phyloP scores from a whole-genome alignment of 1,284 basidiomycete species.

The Malassezia equina region DNA sequence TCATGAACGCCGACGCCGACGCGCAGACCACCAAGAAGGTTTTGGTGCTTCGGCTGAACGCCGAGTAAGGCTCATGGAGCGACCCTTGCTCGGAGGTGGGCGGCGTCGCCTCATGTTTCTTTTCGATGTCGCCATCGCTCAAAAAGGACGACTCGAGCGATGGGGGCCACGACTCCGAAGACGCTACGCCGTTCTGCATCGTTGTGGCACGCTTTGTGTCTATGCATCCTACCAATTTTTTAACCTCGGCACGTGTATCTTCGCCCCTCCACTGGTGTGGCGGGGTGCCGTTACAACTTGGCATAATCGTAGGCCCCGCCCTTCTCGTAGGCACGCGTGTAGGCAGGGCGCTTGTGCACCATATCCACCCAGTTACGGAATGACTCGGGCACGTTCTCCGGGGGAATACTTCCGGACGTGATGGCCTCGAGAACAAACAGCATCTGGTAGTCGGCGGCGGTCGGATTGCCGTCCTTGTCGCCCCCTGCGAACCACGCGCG shows the following conservation, averaged over 20 bases:
- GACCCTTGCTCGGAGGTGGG: neutral
- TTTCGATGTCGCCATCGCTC: neutral
- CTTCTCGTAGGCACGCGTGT: constrained; percentile 36
- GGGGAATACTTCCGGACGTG: constrained; percentile 20
- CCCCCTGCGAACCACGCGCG: constrained; percentile 41
- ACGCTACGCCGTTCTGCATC: neutral
- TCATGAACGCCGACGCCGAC: constrained; percentile 10
- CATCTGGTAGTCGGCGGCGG: constrained; percentile 46
- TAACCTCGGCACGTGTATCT: neutral
- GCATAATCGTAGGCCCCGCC: constrained; percentile 37
- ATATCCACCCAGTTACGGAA: constrained; percentile 37
- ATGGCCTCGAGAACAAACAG: constrained; percentile 40
- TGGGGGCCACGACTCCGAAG: neutral
- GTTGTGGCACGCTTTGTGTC: neutral
- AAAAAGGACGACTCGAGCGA: neutral
- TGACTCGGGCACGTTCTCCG: constrained; percentile 12
- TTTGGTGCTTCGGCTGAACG: constrained; percentile 2
- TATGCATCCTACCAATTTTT: neutral
- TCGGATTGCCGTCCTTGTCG: constrained; percentile 42
- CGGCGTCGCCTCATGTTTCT: neutral
- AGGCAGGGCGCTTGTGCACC: constrained; percentile 36
- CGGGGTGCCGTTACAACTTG: constrained; percentile 8
- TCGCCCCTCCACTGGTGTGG: neutral
- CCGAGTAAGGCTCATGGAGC: constrained; percentile 5
- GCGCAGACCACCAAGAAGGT: constrained; percentile 8